These are phyloP conservation scores for Aspergillus saccharolyticus DNA, from an alignment of 495 filamentous ascomycete species.

Conservation along the genomic window DNA sequence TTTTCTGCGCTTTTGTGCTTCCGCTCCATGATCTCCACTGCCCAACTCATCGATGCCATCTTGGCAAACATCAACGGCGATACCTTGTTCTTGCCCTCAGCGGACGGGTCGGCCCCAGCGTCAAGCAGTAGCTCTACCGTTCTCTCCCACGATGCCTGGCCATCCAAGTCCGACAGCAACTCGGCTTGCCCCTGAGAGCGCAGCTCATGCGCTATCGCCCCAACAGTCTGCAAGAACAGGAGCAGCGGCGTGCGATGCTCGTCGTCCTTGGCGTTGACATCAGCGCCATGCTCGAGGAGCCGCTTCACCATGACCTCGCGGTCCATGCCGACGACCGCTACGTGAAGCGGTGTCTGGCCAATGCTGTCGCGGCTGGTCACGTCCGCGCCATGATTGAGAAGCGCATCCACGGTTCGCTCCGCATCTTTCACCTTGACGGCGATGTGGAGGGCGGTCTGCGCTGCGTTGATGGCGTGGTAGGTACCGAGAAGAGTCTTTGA, in stretches of 20 bases:
- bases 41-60: not conserved
- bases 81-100: not conserved
- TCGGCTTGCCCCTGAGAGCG: not conserved
- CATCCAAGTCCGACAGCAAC: not conserved
- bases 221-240: not conserved
- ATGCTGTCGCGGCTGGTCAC: conserved; percentile 27
- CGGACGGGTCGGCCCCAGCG: not conserved
- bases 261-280: conserved; percentile 29
- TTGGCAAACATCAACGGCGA: not conserved
- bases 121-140: not conserved
- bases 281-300: conserved; percentile 32
- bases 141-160: not conserved
- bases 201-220: not conserved
- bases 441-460: conserved; percentile 3
- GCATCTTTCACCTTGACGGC: conserved; percentile 1
- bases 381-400: conserved; percentile 31
- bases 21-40: not conserved
- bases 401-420: not conserved
- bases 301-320: conserved; percentile 20
- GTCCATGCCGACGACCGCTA: conserved; percentile 23
- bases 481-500: not conserved
- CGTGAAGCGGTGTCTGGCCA: conserved; percentile 37
- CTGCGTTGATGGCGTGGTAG: not conserved
- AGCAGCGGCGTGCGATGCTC: conserved; percentile 17
- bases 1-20: not conserved